A percentile compares a stretch with the other conserved stretches of the same genome.
These are phyloP conservation scores for Botrytis fabae DNA, from an alignment of 2,329 filamentous ascomycete species.

Conservation along the genomic window DNA sequence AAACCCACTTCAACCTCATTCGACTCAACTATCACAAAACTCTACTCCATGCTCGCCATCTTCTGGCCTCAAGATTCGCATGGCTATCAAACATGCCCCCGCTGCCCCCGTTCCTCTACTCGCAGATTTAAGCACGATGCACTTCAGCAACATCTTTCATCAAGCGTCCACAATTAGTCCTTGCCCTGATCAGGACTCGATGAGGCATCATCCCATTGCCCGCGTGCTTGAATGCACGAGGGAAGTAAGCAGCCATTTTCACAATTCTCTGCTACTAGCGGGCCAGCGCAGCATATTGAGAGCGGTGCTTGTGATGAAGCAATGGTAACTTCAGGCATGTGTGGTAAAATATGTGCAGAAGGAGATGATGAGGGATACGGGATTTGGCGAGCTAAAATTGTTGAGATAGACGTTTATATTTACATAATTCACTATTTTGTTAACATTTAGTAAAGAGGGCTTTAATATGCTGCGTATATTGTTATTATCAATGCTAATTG, in stretches of 20 bases:
- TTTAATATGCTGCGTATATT: no score
- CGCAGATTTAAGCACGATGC: constrained; percentile 22
- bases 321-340: constrained; percentile 15
- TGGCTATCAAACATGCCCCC: constrained; percentile 24
- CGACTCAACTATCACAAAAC: constrained; percentile 21
- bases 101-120: constrained; percentile 23
- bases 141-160: constrained; percentile 26
- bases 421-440: neutral
- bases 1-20: constrained; percentile 25
- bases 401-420: constrained; percentile 22
- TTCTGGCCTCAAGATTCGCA: constrained; percentile 15
- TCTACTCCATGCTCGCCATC: constrained; percentile 19
- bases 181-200: constrained; percentile 18
- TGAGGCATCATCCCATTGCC: constrained; percentile 26
- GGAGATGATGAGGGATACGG: constrained; percentile 21
- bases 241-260: constrained; percentile 16
- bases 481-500: no score
- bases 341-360: constrained; percentile 25
- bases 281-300: constrained; percentile 26
- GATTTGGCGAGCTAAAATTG: constrained; percentile 22
- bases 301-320: constrained; percentile 25
- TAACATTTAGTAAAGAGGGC: no score
- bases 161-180: constrained; percentile 25
- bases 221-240: constrained; percentile 23
- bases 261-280: constrained; percentile 23